Conservation (phyloP, 768 basidiomycete genomes). For the Ephemerocybe angulata region DNA sequence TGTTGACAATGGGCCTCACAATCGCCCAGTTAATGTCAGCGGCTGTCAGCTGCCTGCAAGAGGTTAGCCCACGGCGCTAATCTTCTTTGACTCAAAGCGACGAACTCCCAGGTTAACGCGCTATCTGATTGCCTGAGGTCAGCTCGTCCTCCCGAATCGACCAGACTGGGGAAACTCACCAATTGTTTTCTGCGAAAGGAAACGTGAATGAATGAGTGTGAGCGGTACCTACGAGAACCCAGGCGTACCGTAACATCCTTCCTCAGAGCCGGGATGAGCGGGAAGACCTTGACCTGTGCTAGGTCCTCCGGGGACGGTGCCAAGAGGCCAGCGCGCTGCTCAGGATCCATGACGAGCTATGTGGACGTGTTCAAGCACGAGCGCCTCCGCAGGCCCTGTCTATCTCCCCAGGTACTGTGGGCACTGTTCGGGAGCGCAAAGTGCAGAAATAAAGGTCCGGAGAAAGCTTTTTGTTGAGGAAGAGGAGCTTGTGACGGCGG, state of each 20-base stretch:
- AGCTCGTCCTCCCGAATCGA: constrained; percentile 7
- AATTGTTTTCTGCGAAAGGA: constrained; percentile 40
- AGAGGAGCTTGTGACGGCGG: background rate
- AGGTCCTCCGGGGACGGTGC: constrained; percentile 57
- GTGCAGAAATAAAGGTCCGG: background rate
- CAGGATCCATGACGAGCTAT: constrained; percentile 40
- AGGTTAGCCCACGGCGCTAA: background rate
- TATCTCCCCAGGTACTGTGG: background rate
- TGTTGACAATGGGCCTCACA: constrained; percentile 71
- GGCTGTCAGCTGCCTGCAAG: constrained; percentile 69
- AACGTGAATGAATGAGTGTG: constrained; percentile 14
- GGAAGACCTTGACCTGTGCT: constrained; percentile 70
- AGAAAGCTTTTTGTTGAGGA: background rate
- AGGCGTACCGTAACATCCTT: constrained; percentile 62
- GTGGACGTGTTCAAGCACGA: too few species aligned
- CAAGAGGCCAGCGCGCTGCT: constrained; percentile 39
- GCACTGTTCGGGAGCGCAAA: background rate
- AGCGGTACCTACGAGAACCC: background rate
- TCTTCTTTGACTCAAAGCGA: constrained; percentile 15
- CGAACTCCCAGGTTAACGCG: constrained; percentile 78
- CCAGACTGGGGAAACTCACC: constrained; percentile 27
- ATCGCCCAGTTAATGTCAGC: constrained; percentile 80
- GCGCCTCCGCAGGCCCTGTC: too few species aligned
- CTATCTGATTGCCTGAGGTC: constrained; percentile 45
- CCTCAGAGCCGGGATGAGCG: constrained; percentile 71